Conservation (phyloP, 257 asterid genomes). For the Gentiana dahurica region DNA sequence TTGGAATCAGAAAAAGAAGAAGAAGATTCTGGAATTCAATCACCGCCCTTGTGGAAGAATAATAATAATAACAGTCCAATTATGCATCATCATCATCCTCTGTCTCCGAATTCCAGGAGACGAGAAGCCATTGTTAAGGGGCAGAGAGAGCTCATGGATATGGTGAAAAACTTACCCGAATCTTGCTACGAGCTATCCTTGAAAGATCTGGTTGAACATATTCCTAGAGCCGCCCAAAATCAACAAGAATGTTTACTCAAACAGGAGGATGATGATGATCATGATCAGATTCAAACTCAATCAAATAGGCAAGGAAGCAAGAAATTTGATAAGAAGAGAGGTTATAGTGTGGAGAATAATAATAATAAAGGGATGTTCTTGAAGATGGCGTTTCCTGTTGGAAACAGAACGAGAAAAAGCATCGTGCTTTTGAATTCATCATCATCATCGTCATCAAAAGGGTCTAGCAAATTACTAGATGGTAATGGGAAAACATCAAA, state of each 20-base stretch:
- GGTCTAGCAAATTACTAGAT: constrained; percentile 41
- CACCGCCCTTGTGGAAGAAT: constrained; percentile 65
- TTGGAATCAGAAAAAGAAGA: constrained; percentile 18
- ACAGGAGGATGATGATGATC: not conserved
- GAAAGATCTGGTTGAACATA: constrained; percentile 61
- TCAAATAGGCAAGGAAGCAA: constrained; percentile 30
- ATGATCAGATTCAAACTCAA: not conserved
- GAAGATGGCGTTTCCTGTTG: constrained; percentile 54
- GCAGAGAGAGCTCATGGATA: constrained; percentile 79
- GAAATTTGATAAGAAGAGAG: constrained; percentile 4
- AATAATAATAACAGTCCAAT: constrained; percentile 34
- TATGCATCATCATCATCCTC: not conserved
- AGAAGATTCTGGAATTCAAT: constrained; percentile 34
- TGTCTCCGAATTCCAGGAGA: constrained; percentile 49
- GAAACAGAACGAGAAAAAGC: constrained; percentile 28
- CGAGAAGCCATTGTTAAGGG: constrained; percentile 70
- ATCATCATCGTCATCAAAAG: constrained; percentile 20
- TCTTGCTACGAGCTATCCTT: constrained; percentile 59
- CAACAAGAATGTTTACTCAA: constrained; percentile 12
- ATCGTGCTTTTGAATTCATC: not conserved
- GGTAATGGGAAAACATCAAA: constrained; percentile 18
- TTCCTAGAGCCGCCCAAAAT: constrained; percentile 7
- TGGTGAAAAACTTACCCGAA: constrained; percentile 77
- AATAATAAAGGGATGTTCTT: constrained; percentile 42
- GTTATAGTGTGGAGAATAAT: constrained; percentile 15